These are phyloP conservation scores for Tuber indicum DNA, from an alignment of 495 filamentous ascomycete genomes.

Conservation along the genomic window DNA sequence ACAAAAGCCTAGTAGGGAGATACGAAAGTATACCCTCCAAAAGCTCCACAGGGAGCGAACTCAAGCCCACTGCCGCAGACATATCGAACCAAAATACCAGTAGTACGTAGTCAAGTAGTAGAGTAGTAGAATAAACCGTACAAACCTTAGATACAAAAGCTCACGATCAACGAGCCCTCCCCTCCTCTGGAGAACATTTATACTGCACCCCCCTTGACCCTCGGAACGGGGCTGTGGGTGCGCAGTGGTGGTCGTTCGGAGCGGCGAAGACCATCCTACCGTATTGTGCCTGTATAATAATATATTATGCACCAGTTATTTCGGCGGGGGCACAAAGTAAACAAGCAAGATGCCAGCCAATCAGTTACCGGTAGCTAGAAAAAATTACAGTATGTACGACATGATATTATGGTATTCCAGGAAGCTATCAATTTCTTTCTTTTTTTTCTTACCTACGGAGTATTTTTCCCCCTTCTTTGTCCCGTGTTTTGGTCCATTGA, in stretches of 20 bases:
- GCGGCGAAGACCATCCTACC: not conserved
- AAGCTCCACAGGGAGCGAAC: conserved; percentile 29
- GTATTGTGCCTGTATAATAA: not conserved
- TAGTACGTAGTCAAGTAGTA: not conserved
- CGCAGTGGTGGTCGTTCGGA: not conserved
- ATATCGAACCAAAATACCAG: not conserved
- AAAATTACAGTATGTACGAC: not conserved
- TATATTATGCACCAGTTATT: not conserved
- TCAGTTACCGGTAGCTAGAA: not conserved
- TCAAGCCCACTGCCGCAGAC: not conserved
- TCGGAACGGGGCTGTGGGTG: not conserved
- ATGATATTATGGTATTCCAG: not conserved
- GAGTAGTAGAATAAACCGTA: not conserved
- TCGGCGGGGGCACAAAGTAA: not conserved
- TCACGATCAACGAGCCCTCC: not conserved
- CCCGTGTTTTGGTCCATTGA: not conserved
- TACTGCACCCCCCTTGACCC: not conserved
- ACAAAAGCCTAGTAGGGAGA: conserved; percentile 6
- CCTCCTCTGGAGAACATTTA: not conserved
- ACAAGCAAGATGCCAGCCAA: not conserved
- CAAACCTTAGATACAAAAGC: not conserved
- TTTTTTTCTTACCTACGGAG: not conserved
- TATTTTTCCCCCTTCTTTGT: not conserved
- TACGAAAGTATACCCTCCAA: conserved; percentile 27
- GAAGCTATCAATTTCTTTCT: not conserved